A percentile compares a stretch with the other conserved stretches of the same genome.
Evolutionary conservation across 83 land plant species (phyloP).

Genomic region (Picea engelmannii): DNA sequence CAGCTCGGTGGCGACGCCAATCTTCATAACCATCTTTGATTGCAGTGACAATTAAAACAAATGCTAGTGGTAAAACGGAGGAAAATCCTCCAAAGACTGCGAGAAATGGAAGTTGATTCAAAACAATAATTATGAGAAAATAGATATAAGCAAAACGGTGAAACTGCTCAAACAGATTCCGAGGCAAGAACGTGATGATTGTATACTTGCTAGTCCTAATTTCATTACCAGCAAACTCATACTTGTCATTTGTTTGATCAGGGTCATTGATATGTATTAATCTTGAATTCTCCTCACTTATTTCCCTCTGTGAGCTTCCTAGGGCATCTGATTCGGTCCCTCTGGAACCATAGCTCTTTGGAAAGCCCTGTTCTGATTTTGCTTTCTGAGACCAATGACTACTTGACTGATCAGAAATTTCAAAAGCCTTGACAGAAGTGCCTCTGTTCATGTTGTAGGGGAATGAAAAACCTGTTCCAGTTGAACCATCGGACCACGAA

Average conservation of each 20-base stretch:
- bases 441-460: neutral
- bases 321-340: constrained; percentile 40
- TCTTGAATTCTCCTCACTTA: constrained; percentile 54
- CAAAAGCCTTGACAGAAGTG: constrained; percentile 1
- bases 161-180: constrained; percentile 92
- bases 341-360: constrained; percentile 38
- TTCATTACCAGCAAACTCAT: constrained; percentile 64
- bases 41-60: constrained; percentile 81
- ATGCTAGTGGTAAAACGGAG: constrained; percentile 75
- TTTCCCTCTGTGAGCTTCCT: constrained; percentile 48
- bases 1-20: constrained; percentile 78
- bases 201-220: constrained; percentile 83
- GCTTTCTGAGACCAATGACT: neutral
- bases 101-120: constrained; percentile 92
- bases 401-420: constrained; percentile 18
- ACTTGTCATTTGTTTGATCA: constrained; percentile 63
- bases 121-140: constrained; percentile 77
- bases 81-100: constrained; percentile 80
- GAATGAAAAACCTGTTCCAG: neutral
- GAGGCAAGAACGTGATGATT: constrained; percentile 73
- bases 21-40: constrained; percentile 93
- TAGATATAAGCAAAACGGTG: constrained; percentile 88
- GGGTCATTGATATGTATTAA: constrained; percentile 70
- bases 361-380: neutral
- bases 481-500: constrained; percentile 4